Percentiles rank a stretch among this genome's conserved stretches.
Conservation (phyloP, 352 stramenopile genomes). For the Paralagenidium karlingii region DNA sequence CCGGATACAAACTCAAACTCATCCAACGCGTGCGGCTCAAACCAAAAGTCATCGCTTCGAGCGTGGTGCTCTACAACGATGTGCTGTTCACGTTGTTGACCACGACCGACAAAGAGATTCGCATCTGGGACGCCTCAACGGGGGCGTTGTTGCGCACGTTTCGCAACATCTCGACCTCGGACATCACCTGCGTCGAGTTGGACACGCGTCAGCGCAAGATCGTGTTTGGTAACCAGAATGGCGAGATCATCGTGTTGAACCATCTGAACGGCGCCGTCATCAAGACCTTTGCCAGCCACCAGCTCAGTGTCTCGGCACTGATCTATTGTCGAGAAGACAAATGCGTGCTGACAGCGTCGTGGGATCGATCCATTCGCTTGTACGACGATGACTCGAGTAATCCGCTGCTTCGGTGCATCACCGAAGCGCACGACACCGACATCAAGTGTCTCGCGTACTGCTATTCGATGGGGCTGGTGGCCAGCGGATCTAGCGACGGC, state of each 20-base stretch:
- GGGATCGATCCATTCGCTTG: conserved; percentile 55
- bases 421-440: conserved; percentile 54
- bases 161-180: conserved; percentile 24
- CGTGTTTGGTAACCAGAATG: conserved; percentile 47
- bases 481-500: conserved; percentile 41
- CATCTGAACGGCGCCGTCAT: conserved; percentile 64
- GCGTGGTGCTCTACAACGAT: conserved; percentile 50
- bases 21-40: conserved; percentile 53
- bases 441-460: conserved; percentile 73
- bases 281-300: conserved; percentile 46
- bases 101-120: conserved; percentile 49
- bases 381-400: conserved; percentile 61
- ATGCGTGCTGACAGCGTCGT: conserved; percentile 58
- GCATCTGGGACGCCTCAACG: conserved; percentile 50
- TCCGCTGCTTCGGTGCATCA: conserved; percentile 44
- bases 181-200: conserved; percentile 63
- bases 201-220: conserved; percentile 59
- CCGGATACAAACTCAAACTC: conserved; percentile 58
- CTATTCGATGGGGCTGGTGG: conserved; percentile 50
- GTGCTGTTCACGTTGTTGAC: conserved; percentile 53
- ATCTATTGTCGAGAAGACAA: conserved; percentile 69
- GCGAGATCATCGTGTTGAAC: conserved; percentile 54
- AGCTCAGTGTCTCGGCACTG: conserved; percentile 41
- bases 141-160: conserved; percentile 46
- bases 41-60: conserved; percentile 39